phyloP scores from a whole-genome alignment of 768 basidiomycete species.

The Tricholoma hemisulphureum region DNA sequence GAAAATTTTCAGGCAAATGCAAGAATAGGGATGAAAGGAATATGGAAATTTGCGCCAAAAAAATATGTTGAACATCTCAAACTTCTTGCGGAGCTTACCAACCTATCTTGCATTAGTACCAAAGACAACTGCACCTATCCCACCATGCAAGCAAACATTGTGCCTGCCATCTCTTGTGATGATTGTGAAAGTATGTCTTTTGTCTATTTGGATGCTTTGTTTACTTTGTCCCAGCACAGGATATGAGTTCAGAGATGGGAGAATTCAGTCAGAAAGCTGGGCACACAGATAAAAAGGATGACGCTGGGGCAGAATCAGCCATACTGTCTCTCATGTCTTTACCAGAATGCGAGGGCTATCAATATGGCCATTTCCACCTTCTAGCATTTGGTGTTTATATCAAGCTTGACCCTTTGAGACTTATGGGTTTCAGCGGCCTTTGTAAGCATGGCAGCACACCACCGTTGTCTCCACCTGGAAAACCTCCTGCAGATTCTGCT shows the following conservation, averaged over 20 bases:
- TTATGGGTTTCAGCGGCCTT: conserved; percentile 12
- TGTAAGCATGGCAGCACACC: conserved; percentile 15
- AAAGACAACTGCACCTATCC: too few species aligned
- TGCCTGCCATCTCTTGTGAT: too few species aligned
- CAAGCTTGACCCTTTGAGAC: not conserved
- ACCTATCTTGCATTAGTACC: too few species aligned
- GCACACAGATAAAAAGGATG: conserved; percentile 11
- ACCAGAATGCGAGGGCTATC: conserved; percentile 6
- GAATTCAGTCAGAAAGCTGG: conserved; percentile 8
- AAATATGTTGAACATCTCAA: not conserved
- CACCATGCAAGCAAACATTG: too few species aligned
- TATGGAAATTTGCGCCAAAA: not conserved
- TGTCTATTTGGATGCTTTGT: too few species aligned
- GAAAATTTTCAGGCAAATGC: not conserved
- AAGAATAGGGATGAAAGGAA: not conserved
- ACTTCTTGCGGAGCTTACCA: too few species aligned
- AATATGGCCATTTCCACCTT: conserved; percentile 16
- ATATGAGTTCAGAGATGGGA: conserved; percentile 3
- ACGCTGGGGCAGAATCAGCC: conserved; percentile 1
- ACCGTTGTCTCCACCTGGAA: conserved; percentile 7
- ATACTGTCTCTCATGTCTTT: conserved; percentile 8
- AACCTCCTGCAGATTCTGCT: not conserved
- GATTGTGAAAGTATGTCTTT: too few species aligned
- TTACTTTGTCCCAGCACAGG: not conserved
- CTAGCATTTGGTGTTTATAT: conserved; percentile 12